Base-by-base conservation (phyloP, 495 filamentous ascomycete genomes). In the Thozetella sp. region DNA sequence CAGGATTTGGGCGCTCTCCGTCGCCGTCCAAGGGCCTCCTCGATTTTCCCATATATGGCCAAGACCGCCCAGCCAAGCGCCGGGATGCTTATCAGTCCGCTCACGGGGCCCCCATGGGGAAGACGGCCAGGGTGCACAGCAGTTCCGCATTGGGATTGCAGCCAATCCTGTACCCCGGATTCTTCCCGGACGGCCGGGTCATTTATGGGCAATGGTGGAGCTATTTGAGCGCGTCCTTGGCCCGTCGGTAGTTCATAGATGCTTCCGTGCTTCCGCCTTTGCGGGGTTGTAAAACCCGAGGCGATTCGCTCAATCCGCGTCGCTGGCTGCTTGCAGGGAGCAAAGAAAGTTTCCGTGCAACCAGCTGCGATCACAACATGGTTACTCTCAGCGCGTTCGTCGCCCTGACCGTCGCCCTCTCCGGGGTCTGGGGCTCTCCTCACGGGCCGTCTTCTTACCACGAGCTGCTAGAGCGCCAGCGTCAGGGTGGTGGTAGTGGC, bases 391-490 rank as follows among this genome's bases (percentile, higher is more conserved):
- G 43, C 43, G 9, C 43, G 4, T n/a, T 48, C 9, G 11, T 48
- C 43, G 3, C n/a, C n/a, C 11, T 10, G n/a, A 20, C 10, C n/a
- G 4, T 48, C n/a, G 43, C 43, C 43, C n/a, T 48, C 9, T 4
- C 43, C n/a, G 43, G 43, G 3, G 43, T 20, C 12, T n/a, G 12
- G 6, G 43, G 43, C 3, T 48, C 43, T 48, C 43, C 10, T 20
- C 9, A 13, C 11, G 43, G 43, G 11, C 43, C 43, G 43, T 48
- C 43, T 48, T 20, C n/a, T 4, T 20, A 11, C 10, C n/a, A 48
- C 20, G 43, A 9, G 43, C 43, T 48, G 11, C 10, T 11, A 15
- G 10, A 20, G 20, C 9, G 43, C 10, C 43, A 48, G 83, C n/a
- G n/a, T n/a, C n/a, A n/a, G n/a, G n/a, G n/a, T n/a, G n/a, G n/a